phyloP scores from a whole-genome alignment of 176 grass and related monocot genomes.

The Rhynchospora breviuscula region DNA sequence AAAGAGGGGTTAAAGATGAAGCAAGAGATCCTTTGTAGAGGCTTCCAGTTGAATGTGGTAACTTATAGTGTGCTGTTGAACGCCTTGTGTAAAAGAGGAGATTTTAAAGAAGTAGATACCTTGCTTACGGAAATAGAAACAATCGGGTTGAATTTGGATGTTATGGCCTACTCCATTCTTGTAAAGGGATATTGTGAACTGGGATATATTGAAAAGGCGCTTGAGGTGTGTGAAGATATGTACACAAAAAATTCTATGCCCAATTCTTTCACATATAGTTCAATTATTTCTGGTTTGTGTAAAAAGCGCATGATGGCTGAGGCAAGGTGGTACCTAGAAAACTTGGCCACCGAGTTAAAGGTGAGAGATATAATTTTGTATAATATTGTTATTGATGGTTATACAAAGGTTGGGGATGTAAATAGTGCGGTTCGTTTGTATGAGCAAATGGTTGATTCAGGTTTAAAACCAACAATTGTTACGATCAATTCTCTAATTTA shows the following conservation, averaged over 20 bases:
- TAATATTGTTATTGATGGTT: constrained; percentile 82
- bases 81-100: constrained; percentile 60
- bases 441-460: constrained; percentile 47
- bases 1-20: constrained; percentile 70
- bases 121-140: constrained; percentile 70
- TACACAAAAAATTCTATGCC: constrained; percentile 48
- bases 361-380: constrained; percentile 52
- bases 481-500: constrained; percentile 90
- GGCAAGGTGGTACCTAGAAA: constrained; percentile 81
- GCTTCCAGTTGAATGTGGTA: constrained; percentile 77
- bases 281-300: constrained; percentile 69
- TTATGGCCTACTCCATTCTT: constrained; percentile 85
- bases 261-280: constrained; percentile 51
- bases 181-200: constrained; percentile 72
- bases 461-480: constrained; percentile 62
- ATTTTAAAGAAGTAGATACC: constrained; percentile 59
- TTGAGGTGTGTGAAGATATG: constrained; percentile 68
- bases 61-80: constrained; percentile 83
- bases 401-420: constrained; percentile 72
- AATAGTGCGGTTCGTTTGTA: constrained; percentile 59
- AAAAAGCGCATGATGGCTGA: constrained; percentile 60
- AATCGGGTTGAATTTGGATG: constrained; percentile 74
- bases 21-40: constrained; percentile 57
- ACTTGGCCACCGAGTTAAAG: constrained; percentile 45
- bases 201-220: constrained; percentile 73